A percentile compares a stretch with the other conserved stretches of the same genome.
Evolutionary conservation across 805 yeast genomes (phyloP).

Genomic region (Millerago galiae): DNA sequence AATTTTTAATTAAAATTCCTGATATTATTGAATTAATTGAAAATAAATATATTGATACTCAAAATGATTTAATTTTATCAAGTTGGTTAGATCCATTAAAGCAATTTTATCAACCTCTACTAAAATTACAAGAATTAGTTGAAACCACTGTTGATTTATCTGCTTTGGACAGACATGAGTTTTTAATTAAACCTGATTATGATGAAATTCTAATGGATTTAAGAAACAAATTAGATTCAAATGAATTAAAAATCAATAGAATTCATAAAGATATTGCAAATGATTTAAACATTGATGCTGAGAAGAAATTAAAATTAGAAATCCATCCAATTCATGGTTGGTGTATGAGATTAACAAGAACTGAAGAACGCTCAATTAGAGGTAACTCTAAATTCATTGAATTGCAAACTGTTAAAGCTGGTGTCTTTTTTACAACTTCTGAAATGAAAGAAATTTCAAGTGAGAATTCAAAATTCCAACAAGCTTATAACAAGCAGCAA

Average conservation of each 20-base stretch:
- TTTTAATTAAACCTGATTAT: slow-evolving; percentile 82
- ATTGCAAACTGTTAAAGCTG: slow-evolving; percentile 89
- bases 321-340: slow-evolving; percentile 86
- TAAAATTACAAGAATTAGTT: slow-evolving; percentile 74
- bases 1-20: slow-evolving; percentile 66
- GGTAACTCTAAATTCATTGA: slow-evolving; percentile 57
- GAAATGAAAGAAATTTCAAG: slow-evolving; percentile 54
- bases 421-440: slow-evolving; percentile 82
- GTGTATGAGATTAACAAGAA: slow-evolving; percentile 90
- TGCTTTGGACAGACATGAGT: slow-evolving; percentile 76
- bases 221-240: slow-evolving; percentile 47
- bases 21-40: slow-evolving; percentile 51
- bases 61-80: slow-evolving; percentile 33
- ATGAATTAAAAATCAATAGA: slow-evolving; percentile 47
- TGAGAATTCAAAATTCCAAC: slow-evolving; percentile 50
- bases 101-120: slow-evolving; percentile 43
- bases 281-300: slow-evolving; percentile 74
- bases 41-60: slow-evolving; percentile 28
- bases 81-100: slow-evolving; percentile 57
- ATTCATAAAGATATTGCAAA: slow-evolving; percentile 64
- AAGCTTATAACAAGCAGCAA: slow-evolving; percentile 71
- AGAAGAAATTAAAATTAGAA: slow-evolving; percentile 84
- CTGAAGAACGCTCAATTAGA: slow-evolving; percentile 77
- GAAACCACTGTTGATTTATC: slow-evolving; percentile 88
- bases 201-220: slow-evolving; percentile 68